A percentile compares a stretch with the other conserved stretches of the same genome.
Evolutionary conservation across 2,329 filamentous ascomycete species (phyloP).

Genomic region (Trichoderma guizhouense): DNA sequence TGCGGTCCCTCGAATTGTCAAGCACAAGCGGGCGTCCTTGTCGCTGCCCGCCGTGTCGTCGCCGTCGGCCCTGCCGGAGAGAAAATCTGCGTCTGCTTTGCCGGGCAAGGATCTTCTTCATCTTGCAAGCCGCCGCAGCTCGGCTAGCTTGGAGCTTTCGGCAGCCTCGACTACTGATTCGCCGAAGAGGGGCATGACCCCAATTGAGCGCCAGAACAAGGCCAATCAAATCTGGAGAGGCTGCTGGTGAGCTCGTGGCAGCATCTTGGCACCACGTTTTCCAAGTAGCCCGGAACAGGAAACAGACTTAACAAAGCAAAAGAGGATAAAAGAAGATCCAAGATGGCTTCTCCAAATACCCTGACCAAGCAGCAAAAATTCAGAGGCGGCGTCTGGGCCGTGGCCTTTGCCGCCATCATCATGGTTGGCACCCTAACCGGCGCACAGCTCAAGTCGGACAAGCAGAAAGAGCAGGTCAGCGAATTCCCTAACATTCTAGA

Average conservation of each 20-base stretch:
- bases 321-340: background rate
- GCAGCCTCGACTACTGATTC: background rate
- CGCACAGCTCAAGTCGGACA: constrained; percentile 47
- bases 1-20: background rate
- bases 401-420: constrained; percentile 45
- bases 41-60: background rate
- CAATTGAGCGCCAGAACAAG: constrained; percentile 23
- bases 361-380: constrained; percentile 35
- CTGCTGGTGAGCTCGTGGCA: constrained; percentile 24
- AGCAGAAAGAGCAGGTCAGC: constrained; percentile 43
- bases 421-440: constrained; percentile 48
- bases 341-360: background rate
- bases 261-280: background rate
- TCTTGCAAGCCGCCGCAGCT: background rate
- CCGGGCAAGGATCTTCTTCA: background rate
- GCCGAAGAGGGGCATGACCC: constrained; percentile 21
- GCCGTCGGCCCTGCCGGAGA: background rate
- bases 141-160: background rate
- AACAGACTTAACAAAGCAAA: background rate
- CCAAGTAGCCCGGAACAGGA: background rate
- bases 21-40: background rate
- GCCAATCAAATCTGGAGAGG: constrained; percentile 28
- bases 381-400: constrained; percentile 38
- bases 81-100: background rate
- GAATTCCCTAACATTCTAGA: background rate